These are phyloP conservation scores for Periconia sp. DNA, from an alignment of 2,329 filamentous ascomycete genomes.

Conservation along the genomic window DNA sequence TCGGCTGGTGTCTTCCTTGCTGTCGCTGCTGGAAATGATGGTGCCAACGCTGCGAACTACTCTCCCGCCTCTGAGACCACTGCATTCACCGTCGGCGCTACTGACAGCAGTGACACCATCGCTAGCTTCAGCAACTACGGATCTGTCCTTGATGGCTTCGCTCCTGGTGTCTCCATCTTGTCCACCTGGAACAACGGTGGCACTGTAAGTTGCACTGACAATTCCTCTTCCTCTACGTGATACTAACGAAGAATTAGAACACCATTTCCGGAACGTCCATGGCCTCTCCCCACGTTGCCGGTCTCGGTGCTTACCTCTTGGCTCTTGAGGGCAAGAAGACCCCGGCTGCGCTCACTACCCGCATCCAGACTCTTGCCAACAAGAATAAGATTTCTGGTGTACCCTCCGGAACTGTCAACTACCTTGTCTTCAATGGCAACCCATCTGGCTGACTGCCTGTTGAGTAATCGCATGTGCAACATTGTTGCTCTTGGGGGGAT, in stretches of 20 bases:
- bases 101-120: conserved; percentile 41
- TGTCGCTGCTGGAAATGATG: conserved; percentile 50
- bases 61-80: conserved; percentile 48
- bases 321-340: conserved; percentile 52
- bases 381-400: conserved; percentile 52
- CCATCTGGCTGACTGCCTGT: too few species aligned
- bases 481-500: not conserved
- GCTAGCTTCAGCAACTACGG: conserved; percentile 51
- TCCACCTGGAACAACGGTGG: conserved; percentile 56
- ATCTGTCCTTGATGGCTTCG: conserved; percentile 45
- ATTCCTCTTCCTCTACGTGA: not conserved
- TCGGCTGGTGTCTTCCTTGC: conserved; percentile 47
- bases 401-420: conserved; percentile 56
- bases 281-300: conserved; percentile 73
- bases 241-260: conserved; percentile 49
- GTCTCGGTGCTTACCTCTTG: conserved; percentile 74
- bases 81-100: conserved; percentile 50
- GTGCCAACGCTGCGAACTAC: conserved; percentile 34
- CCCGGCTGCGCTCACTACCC: conserved; percentile 56
- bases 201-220: conserved; percentile 12
- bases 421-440: conserved; percentile 63
- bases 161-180: conserved; percentile 49
- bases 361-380: conserved; percentile 53
- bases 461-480: not conserved
- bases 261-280: conserved; percentile 68